Evolutionary conservation across 75 land plant genomes (phyloP).

Genomic region (Chamaecyparis obtusa): DNA sequence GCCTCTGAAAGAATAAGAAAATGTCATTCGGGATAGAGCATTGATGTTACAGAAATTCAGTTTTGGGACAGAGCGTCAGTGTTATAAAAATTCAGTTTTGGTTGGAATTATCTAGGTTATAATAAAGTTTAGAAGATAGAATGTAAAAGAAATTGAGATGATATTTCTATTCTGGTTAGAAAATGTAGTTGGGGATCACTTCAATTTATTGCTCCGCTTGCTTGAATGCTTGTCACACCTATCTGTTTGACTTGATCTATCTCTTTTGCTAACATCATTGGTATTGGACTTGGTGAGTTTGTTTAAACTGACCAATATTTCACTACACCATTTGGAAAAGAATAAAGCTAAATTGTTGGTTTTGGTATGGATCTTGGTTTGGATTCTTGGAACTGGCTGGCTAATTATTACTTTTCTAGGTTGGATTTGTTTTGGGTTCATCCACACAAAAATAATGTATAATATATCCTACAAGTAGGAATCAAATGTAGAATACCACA

Average conservation of each 20-base stretch:
- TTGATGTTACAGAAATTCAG: not conserved
- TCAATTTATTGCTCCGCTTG: not conserved
- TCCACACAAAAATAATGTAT: no score
- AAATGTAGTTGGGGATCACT: not conserved
- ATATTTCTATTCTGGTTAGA: not conserved
- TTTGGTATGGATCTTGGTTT: no score
- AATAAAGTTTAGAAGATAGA: not conserved
- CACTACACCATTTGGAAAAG: not conserved
- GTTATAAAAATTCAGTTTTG: no score
- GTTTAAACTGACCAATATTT: not conserved
- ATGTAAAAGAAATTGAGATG: not conserved
- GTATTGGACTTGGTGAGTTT: not conserved
- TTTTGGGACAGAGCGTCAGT: not conserved
- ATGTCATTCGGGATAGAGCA: not conserved
- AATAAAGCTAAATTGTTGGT: not conserved
- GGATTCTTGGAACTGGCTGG: no score
- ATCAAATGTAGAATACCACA: no score
- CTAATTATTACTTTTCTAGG: no score
- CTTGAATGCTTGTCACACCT: not conserved
- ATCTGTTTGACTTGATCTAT: not conserved
- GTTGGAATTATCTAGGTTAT: not conserved
- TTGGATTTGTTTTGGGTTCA: no score
- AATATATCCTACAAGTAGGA: no score
- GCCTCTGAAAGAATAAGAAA: not conserved
- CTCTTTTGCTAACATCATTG: not conserved